Evolutionary conservation across 805 yeast species (phyloP), one percentile per base, ranked within the genome.

Genomic region (Lachancea dasiensis): DNA sequence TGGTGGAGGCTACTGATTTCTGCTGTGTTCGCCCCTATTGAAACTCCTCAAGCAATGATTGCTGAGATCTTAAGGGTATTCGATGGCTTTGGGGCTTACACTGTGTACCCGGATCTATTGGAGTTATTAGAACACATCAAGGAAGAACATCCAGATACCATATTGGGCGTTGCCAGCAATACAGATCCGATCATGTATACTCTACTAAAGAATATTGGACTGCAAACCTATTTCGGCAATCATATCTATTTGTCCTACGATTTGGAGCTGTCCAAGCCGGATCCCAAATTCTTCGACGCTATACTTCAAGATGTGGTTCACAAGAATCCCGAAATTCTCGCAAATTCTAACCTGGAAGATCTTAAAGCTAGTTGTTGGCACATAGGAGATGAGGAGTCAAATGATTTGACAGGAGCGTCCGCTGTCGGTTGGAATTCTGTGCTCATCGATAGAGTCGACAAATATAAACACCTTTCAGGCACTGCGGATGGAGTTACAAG

Each of bases 351-450:
- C 9, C 31, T 46, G n/a, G 44, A 49, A 11, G 47, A 51, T 10
- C 40, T 60, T 36, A 42, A 51, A 21, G 34, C 39, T 7, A 44
- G 49, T 9, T 55, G 65, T 34, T 80, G 83, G 84, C 90, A 81
- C 52, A 60, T 80, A 33, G 90, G 90, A 0, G 89, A 81, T 51
- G 76, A 72, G 45, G 54, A 66, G 25, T 58, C 58, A 6, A 73
- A 75, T 35, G 90, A 81, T 52, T 63, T 72, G 39, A 49, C 62
- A 10, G 81, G 78, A 3, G 66, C 79, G 0, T 54, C 62, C 13
- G 54, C 57, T 18, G 68, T 79, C 1, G 87, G 87, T 0, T 73
- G 86, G 75, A 75, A 73, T 37, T 77, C 81, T 4, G 60, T 81
- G 0, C 57, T 73, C 17, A 39, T 79, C 3, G 82, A 78, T 49